phyloP scores from a whole-genome alignment of 805 yeast genomes.

The Blastobotrys parvus region DNA sequence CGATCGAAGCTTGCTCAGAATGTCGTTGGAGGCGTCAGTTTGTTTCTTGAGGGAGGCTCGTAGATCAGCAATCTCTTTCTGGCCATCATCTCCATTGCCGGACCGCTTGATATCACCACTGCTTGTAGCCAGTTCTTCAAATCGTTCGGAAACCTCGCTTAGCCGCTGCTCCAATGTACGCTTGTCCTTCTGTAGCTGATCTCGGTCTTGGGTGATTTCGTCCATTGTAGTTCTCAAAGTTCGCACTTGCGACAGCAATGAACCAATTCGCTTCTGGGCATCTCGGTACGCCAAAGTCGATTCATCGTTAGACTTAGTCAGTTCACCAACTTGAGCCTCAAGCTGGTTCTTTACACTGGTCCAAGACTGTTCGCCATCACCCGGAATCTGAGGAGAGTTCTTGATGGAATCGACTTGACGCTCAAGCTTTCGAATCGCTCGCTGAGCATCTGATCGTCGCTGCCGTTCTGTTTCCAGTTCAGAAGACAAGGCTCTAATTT shows the following conservation, averaged over 20 bases:
- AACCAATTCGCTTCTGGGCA: constrained; percentile 36
- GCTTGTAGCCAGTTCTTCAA: constrained; percentile 22
- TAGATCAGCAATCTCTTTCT: constrained; percentile 12
- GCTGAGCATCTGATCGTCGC: constrained; percentile 48
- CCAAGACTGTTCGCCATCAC: constrained; percentile 3
- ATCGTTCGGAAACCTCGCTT: constrained; percentile 33
- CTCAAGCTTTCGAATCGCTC: constrained; percentile 36
- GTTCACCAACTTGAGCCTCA: constrained; percentile 25
- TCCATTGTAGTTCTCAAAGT: constrained; percentile 52
- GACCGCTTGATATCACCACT: too few species aligned
- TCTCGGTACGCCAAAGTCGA: constrained; percentile 37
- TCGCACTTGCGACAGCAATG: constrained; percentile 44
- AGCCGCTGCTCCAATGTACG: constrained; percentile 38
- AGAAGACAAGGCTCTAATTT: constrained; percentile 20
- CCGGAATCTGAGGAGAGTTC: neutral
- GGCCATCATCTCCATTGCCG: neutral
- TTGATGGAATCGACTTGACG: constrained; percentile 3
- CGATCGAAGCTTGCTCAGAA: constrained; percentile 12
- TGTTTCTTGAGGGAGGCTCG: constrained; percentile 11
- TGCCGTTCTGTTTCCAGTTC: constrained; percentile 28
- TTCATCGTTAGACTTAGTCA: constrained; percentile 36
- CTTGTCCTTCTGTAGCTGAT: constrained; percentile 45
- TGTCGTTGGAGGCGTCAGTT: constrained; percentile 11
- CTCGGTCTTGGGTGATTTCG: constrained; percentile 56
- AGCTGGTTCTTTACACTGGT: constrained; percentile 10